phyloP scores from a whole-genome alignment of 495 filamentous ascomycete genomes.

The Talaromyces borbonicus region DNA sequence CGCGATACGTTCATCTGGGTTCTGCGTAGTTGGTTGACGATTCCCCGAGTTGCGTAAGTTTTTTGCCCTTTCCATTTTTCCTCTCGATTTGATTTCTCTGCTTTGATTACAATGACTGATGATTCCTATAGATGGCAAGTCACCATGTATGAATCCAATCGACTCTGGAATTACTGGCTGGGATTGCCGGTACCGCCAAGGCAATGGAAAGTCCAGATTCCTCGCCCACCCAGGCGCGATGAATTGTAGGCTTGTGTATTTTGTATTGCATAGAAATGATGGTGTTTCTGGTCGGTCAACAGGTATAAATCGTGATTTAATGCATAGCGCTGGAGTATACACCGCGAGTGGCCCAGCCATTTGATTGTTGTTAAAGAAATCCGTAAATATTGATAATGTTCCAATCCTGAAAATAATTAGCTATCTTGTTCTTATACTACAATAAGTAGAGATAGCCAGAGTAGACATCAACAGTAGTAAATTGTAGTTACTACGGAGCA shows the following conservation, averaged over 20 bases:
- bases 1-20: slow-evolving; percentile 54
- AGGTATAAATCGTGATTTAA: background rate
- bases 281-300: slow-evolving; percentile 12
- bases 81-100: slow-evolving; percentile 3
- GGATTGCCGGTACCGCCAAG: slow-evolving; percentile 63
- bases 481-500: too few relatives aligned
- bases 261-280: slow-evolving; percentile 7
- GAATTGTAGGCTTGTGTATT: slow-evolving; percentile 38
- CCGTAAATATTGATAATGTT: too few relatives aligned
- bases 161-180: slow-evolving; percentile 69
- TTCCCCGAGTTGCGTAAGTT: slow-evolving; percentile 67
- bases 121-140: slow-evolving; percentile 46
- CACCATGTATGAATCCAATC: slow-evolving; percentile 43
- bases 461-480: too few relatives aligned
- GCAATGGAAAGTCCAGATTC: slow-evolving; percentile 51
- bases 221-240: slow-evolving; percentile 31
- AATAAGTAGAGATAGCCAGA: too few relatives aligned
- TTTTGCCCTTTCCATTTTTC: background rate
- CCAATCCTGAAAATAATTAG: too few relatives aligned
- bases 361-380: too few relatives aligned
- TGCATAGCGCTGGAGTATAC: too few relatives aligned
- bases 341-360: too few relatives aligned
- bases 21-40: slow-evolving; percentile 53
- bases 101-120: too few relatives aligned
- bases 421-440: too few relatives aligned